Conservation (phyloP, 148 eudicot genomes). For the Nyssa sinensis region DNA sequence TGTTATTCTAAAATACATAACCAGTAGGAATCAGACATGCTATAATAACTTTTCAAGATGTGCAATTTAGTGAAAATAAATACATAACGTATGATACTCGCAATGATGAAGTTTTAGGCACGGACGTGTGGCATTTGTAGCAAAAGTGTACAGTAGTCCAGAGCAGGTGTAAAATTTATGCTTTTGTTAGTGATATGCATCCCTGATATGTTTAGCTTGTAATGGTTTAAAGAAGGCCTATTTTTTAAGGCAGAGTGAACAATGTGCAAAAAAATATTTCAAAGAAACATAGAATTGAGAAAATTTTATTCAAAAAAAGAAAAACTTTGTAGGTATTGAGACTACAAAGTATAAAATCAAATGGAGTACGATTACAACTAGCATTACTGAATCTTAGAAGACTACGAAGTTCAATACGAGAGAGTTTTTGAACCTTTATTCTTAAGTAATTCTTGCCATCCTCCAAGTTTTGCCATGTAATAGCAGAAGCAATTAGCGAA, state of each 20-base stretch:
- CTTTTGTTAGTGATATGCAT: neutral
- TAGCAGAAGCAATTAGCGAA: constrained; percentile 72
- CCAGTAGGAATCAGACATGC: no score
- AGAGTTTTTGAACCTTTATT: constrained; percentile 55
- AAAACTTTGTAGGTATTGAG: no score
- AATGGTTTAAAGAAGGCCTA: no score
- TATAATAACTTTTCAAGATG: no score
- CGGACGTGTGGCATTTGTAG: no score
- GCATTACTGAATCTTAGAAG: neutral
- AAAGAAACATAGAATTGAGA: neutral
- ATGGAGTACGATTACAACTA: neutral
- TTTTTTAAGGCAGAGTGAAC: no score
- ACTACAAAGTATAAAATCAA: neutral
- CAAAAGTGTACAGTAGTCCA: no score
- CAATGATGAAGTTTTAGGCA: no score
- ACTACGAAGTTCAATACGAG: neutral
- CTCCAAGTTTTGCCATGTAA: constrained; percentile 52
- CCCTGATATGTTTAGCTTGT: neutral
- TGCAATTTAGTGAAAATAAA: no score
- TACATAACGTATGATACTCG: no score
- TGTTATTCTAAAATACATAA: no score
- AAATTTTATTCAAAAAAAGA: no score
- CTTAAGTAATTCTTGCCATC: constrained; percentile 51
- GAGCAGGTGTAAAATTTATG: neutral
- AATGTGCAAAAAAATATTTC: neutral